A percentile compares a stretch with the other conserved stretches of the same genome.
Conservation (phyloP, 257 asterid species). For the Scutellaria galericulata region DNA sequence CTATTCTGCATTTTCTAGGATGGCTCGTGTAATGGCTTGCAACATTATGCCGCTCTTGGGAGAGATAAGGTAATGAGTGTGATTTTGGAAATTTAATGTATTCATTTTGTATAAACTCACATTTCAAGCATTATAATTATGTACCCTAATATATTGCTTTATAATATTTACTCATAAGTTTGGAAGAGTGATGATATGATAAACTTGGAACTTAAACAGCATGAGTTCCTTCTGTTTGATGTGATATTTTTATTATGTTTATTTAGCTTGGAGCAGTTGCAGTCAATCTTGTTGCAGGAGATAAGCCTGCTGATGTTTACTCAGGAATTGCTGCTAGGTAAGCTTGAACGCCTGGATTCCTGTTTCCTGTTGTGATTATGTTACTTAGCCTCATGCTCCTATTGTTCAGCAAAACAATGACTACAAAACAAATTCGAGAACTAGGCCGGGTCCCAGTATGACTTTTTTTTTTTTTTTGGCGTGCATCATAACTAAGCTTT, state of each 20-base stretch:
- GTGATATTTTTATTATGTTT: slow-evolving; percentile 30
- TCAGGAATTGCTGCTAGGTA: slow-evolving; percentile 97
- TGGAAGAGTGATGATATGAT: slow-evolving; percentile 18
- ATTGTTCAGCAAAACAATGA: neutral
- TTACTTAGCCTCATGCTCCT: neutral
- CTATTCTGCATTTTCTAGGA: slow-evolving; percentile 59
- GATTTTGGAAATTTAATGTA: slow-evolving; percentile 17
- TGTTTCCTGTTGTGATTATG: slow-evolving; percentile 8
- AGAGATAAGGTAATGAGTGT: slow-evolving; percentile 77
- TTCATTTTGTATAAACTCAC: slow-evolving; percentile 17
- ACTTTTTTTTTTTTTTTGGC: slow-evolving; percentile 6
- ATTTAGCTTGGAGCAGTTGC: slow-evolving; percentile 93
- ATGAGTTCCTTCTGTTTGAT: slow-evolving; percentile 20
- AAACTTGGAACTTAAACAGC: slow-evolving; percentile 7
- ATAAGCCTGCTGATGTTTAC: slow-evolving; percentile 97
- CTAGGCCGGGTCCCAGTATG: neutral
- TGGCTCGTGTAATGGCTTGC: slow-evolving; percentile 99
- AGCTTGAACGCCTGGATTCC: slow-evolving; percentile 28
- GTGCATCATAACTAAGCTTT: slow-evolving; percentile 19
- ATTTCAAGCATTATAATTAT: slow-evolving; percentile 17
- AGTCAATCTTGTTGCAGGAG: slow-evolving; percentile 92
- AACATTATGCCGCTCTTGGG: slow-evolving; percentile 99
- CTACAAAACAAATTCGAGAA: slow-evolving; percentile 3
- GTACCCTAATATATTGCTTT: neutral
- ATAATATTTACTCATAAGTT: slow-evolving; percentile 16